These are phyloP conservation scores for Myriosclerotinia curreyana DNA, from an alignment of 2,329 filamentous ascomycete genomes.

Conservation along the genomic window DNA sequence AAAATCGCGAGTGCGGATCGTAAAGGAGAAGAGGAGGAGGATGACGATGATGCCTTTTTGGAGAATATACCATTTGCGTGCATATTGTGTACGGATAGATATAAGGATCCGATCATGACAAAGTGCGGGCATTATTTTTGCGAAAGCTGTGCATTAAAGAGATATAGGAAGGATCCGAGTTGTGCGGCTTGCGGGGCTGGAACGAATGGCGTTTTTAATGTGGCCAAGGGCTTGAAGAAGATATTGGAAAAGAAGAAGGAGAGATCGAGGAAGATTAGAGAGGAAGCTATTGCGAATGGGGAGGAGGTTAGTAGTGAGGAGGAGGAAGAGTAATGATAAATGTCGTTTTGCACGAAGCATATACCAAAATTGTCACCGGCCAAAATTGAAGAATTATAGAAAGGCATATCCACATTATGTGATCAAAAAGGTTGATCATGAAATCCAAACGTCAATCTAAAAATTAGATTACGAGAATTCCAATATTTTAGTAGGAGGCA, in stretches of 20 bases:
- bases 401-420: neutral
- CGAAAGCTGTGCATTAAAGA: constrained; percentile 78
- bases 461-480: no score
- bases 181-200: constrained; percentile 84
- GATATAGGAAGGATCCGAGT: constrained; percentile 81
- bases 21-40: constrained; percentile 41
- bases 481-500: no score
- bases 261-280: constrained; percentile 51
- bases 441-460: neutral
- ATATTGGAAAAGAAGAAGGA: constrained; percentile 66
- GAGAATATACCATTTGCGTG: constrained; percentile 41
- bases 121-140: constrained; percentile 97
- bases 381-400: neutral
- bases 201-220: constrained; percentile 87
- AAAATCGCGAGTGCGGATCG: constrained; percentile 39
- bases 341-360: no score
- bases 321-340: constrained; percentile 35
- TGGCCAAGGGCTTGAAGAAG: constrained; percentile 77
- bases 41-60: constrained; percentile 40
- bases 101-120: constrained; percentile 69
- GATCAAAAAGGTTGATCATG: neutral
- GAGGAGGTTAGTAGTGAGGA: constrained; percentile 50
- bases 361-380: neutral
- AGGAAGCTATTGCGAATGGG: constrained; percentile 51
- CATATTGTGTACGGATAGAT: constrained; percentile 42